These are phyloP conservation scores for Fragaria ananassa DNA, from an alignment of 306 rosid genomes.

Conservation along the genomic window DNA sequence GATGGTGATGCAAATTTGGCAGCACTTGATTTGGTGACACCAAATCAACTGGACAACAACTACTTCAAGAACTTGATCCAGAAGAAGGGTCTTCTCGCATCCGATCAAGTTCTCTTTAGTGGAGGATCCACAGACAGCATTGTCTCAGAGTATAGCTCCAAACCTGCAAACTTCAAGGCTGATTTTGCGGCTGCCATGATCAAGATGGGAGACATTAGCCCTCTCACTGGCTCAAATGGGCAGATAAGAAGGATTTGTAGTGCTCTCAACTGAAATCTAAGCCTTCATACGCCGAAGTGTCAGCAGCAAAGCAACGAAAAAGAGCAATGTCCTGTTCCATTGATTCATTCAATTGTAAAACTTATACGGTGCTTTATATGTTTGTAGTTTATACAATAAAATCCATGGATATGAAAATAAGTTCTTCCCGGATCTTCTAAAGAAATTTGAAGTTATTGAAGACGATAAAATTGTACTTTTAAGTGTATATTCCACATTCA, in stretches of 20 bases:
- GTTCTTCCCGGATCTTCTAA: not conserved
- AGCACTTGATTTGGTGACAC: slow-evolving; percentile 54
- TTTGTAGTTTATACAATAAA: not conserved
- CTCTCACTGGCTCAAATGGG: slow-evolving; percentile 26
- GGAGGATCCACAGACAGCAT: slow-evolving; percentile 27
- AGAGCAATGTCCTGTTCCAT: not conserved
- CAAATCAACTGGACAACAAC: slow-evolving; percentile 53
- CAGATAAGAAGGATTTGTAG: slow-evolving; percentile 27
- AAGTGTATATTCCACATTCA: not conserved
- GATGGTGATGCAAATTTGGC: slow-evolving; percentile 36
- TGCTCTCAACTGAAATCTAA: slow-evolving; percentile 20
- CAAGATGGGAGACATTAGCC: slow-evolving; percentile 27
- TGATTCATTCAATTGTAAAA: not conserved
- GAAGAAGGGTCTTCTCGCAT: slow-evolving; percentile 51
- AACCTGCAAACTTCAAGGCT: slow-evolving; percentile 7
- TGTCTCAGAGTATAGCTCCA: slow-evolving; percentile 23
- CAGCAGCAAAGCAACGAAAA: not conserved
- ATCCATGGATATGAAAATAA: not conserved
- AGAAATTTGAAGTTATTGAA: not conserved
- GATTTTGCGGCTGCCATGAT: slow-evolving; percentile 31
- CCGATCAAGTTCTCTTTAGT: slow-evolving; percentile 38
- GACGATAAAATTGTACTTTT: not conserved
- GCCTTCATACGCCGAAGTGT: not conserved
- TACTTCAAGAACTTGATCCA: slow-evolving; percentile 52
- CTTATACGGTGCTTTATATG: not conserved